Base-by-base conservation (phyloP, 2,329 filamentous ascomycete species). In the Penicillium sp. region DNA sequence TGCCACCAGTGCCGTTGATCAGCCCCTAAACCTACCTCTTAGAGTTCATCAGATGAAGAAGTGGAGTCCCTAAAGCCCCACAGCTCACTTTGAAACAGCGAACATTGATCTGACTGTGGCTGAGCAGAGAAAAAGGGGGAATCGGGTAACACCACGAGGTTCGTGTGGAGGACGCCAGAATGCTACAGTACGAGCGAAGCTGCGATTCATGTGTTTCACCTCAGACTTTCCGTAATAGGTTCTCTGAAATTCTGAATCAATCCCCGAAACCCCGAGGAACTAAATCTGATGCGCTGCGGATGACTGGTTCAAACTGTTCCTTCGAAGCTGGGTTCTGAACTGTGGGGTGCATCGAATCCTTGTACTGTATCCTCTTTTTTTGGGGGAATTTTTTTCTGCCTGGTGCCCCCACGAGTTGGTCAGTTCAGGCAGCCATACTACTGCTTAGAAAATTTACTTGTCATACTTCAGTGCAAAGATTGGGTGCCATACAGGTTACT, bases 31-130 rank as follows among this genome's bases (percentile, higher is more conserved):
- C 38, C 39, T 57, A 31, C 62, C 59, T 12, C 35, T 54, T 51
- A 47, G 50, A 49, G 54, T 58, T 54, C 57, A 49, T 57, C 63
- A 58, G 58, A 62, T 51, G 58, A 55, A 41, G 39, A 50, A 55
- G 64, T 65, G 65, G 62, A 57, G 49, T 14, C 35, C 1, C 14
- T 51, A 11, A 55, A 41, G 61, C 65, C 65, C 65, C 65, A 67
- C 63, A 67, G 56, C 56, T 51, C 60, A 67, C 55, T 52, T 63
- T 67, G 65, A 67, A 67, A 67, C 65, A 60, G 50, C 63, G 60
- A 61, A 61, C 53, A 58, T 59, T 43, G 55, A 59, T 63, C 60
- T 47, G 25, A 31, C 62, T 66, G 63, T 65, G 62, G 64, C 65
- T 67, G 56, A 60, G 60, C 60, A 14, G n/a, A 54, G 43, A 60